Conservation (phyloP, 1,284 basidiomycete genomes). For the Papiliotrema nemorosa region DNA sequence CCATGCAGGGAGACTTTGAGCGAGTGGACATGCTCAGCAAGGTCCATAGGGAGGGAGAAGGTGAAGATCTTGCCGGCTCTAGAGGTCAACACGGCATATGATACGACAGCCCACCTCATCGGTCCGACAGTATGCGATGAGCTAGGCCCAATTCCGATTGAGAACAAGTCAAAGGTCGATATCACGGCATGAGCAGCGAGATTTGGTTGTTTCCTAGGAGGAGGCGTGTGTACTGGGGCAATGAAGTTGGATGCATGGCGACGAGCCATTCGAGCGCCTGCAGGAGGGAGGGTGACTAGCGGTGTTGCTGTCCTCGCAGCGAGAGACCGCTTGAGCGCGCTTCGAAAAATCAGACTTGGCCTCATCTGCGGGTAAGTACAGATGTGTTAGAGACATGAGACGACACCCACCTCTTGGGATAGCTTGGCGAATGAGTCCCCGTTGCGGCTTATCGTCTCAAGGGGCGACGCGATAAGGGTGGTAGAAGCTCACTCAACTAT, state of each 20-base stretch:
- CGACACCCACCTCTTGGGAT: no score
- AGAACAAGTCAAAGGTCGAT: constrained; percentile 88
- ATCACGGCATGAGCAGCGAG: constrained; percentile 82
- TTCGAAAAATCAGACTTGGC: no score
- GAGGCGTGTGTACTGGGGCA: neutral
- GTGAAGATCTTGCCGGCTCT: constrained; percentile 37
- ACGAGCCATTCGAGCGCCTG: neutral
- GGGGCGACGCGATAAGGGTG: no score
- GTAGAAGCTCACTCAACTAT: no score
- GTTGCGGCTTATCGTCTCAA: no score
- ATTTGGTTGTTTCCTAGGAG: neutral
- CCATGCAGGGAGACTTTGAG: constrained; percentile 78
- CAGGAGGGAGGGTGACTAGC: neutral
- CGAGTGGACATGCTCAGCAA: constrained; percentile 58
- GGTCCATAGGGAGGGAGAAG: constrained; percentile 22
- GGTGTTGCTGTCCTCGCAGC: no score
- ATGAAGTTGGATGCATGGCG: neutral
- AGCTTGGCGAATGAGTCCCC: no score
- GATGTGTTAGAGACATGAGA: no score
- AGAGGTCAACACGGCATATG: neutral
- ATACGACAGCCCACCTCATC: constrained; percentile 54
- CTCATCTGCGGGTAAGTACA: no score
- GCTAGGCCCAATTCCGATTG: constrained; percentile 64
- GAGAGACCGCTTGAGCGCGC: no score
- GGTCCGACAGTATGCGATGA: constrained; percentile 72